phyloP scores from a whole-genome alignment of 768 basidiomycete genomes.

The Leccinum pellstonianum region DNA sequence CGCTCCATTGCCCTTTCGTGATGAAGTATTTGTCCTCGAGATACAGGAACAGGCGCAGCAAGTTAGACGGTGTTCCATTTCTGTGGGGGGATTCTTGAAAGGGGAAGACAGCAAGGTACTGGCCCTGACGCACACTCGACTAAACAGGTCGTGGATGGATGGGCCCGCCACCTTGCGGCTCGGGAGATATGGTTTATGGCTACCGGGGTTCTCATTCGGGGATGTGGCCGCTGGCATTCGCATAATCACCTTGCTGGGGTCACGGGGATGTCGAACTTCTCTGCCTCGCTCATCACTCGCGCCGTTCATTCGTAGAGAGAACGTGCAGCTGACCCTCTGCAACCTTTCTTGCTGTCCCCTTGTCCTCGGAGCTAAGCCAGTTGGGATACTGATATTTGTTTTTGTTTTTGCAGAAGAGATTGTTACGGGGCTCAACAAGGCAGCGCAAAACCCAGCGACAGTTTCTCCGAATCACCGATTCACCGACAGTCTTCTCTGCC shows the following conservation, averaged over 20 bases:
- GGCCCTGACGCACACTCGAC: slow-evolving; percentile 8
- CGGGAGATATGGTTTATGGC: slow-evolving; percentile 9
- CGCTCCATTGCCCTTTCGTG: slow-evolving; percentile 2
- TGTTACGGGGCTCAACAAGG: background rate
- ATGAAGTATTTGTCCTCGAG: slow-evolving; percentile 6
- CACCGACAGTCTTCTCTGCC: slow-evolving; percentile 6
- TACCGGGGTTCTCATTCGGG: slow-evolving; percentile 9
- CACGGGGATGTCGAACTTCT: slow-evolving; percentile 18
- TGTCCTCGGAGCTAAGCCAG: slow-evolving; percentile 3
- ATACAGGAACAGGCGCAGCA: background rate
- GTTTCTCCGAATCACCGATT: slow-evolving; percentile 23
- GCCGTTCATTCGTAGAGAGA: slow-evolving; percentile 15
- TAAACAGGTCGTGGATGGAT: slow-evolving; percentile 6
- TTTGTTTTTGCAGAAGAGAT: slow-evolving; percentile 16
- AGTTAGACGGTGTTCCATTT: slow-evolving; percentile 1
- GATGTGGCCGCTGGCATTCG: slow-evolving; percentile 8
- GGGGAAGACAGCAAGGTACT: background rate
- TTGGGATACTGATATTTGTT: slow-evolving; percentile 17
- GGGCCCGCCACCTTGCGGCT: slow-evolving; percentile 6
- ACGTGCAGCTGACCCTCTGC: slow-evolving; percentile 9
- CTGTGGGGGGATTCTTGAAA: slow-evolving; percentile 1
- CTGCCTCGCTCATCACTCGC: slow-evolving; percentile 23
- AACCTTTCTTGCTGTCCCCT: slow-evolving; percentile 2
- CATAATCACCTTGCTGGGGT: slow-evolving; percentile 14
- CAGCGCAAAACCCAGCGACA: slow-evolving; percentile 22